These are phyloP conservation scores for Daldinia grandis DNA, from an alignment of 495 filamentous ascomycete species.

Conservation along the genomic window DNA sequence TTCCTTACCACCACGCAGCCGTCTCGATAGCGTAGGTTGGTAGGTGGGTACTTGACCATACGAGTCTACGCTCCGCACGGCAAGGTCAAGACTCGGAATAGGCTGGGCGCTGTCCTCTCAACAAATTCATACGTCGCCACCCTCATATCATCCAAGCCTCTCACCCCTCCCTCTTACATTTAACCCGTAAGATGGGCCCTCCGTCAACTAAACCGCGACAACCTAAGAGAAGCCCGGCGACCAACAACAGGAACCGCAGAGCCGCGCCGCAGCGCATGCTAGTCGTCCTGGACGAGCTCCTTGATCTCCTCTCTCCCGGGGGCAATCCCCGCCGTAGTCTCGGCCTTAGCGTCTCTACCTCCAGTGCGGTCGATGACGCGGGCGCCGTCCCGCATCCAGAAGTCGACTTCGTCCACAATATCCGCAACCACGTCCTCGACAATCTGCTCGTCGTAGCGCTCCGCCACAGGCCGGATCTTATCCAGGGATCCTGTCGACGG, in stretches of 20 bases:
- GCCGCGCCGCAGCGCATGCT: conserved; percentile 30
- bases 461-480: conserved; percentile 67
- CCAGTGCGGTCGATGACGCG: conserved; percentile 53
- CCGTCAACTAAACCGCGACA: not conserved
- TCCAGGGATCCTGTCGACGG: conserved; percentile 16
- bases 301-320: conserved; percentile 64
- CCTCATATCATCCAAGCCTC: not conserved
- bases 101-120: not conserved
- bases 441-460: conserved; percentile 92
- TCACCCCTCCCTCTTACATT: not conserved
- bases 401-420: conserved; percentile 89
- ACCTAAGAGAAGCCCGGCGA: not conserved
- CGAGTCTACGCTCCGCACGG: not conserved
- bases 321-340: conserved; percentile 49
- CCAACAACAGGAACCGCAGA: not conserved
- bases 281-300: conserved; percentile 71
- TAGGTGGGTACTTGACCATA: not conserved
- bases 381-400: conserved; percentile 72
- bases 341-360: conserved; percentile 50
- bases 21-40: not conserved
- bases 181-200: not conserved
- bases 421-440: conserved; percentile 94
- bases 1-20: not conserved
- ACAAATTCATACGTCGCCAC: not conserved
- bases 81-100: not conserved